These are phyloP conservation scores for Anastatica hierochuntica DNA, from an alignment of 345 rosid species.

Conservation along the genomic window DNA sequence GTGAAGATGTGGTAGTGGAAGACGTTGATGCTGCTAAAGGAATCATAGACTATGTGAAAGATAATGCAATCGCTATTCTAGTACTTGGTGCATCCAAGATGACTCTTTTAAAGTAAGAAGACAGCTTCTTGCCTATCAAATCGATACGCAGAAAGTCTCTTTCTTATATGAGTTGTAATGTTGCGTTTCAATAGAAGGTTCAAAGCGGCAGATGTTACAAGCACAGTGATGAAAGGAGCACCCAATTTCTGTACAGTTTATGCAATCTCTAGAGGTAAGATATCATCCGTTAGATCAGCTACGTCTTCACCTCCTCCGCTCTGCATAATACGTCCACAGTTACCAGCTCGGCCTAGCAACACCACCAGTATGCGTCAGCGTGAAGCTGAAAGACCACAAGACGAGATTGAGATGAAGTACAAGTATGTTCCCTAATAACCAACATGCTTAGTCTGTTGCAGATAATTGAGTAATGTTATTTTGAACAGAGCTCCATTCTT, in stretches of 20 bases:
- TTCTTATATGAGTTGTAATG: background rate
- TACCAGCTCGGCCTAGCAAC: slow-evolving; percentile 10
- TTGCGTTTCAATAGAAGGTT: slow-evolving; percentile 38
- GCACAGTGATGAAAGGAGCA: slow-evolving; percentile 44
- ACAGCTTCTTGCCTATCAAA: background rate
- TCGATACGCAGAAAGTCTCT: background rate
- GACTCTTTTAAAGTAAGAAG: slow-evolving; percentile 48
- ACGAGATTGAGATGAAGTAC: slow-evolving; percentile 15
- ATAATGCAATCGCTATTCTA: slow-evolving; percentile 29
- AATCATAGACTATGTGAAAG: slow-evolving; percentile 35
- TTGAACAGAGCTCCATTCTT: background rate
- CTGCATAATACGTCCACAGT: slow-evolving; percentile 10
- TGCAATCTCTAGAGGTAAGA: slow-evolving; percentile 55
- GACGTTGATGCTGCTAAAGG: slow-evolving; percentile 45
- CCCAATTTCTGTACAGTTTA: slow-evolving; percentile 71
- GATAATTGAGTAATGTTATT: no score
- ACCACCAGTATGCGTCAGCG: slow-evolving; percentile 1
- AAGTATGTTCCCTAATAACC: background rate
- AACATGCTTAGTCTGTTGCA: background rate
- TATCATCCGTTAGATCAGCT: slow-evolving; percentile 48
- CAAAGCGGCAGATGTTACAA: slow-evolving; percentile 46
- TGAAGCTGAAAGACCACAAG: background rate
- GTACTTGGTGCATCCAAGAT: slow-evolving; percentile 55
- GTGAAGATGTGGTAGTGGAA: slow-evolving; percentile 50
- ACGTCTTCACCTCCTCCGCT: slow-evolving; percentile 29